Conservation (phyloP, 2,329 filamentous ascomycete species). For the Apiospora marii region DNA sequence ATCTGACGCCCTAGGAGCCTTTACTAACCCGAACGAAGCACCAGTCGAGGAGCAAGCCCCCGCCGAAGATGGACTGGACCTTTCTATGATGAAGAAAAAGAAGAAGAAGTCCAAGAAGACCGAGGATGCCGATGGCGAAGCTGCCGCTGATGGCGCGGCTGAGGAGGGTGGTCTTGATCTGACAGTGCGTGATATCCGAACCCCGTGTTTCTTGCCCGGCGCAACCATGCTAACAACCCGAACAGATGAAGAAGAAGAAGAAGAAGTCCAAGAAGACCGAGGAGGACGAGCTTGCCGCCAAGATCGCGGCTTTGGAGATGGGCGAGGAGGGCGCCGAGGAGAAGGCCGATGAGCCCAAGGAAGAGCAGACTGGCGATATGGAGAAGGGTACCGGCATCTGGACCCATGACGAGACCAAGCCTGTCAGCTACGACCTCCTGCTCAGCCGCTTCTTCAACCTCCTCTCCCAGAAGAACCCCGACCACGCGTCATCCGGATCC, state of each 20-base stretch:
- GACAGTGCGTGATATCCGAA: constrained; percentile 41
- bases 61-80: constrained; percentile 68
- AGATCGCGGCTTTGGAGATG: constrained; percentile 68
- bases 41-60: constrained; percentile 43
- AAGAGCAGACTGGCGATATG: constrained; percentile 77
- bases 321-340: constrained; percentile 66
- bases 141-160: constrained; percentile 62
- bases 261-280: constrained; percentile 56
- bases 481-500: constrained; percentile 85
- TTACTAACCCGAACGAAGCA: constrained; percentile 60
- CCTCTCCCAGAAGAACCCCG: constrained; percentile 94
- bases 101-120: constrained; percentile 70
- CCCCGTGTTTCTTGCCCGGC: neutral
- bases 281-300: constrained; percentile 63
- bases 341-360: constrained; percentile 46
- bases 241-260: constrained; percentile 82
- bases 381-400: constrained; percentile 90
- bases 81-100: constrained; percentile 78
- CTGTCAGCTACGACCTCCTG: constrained; percentile 85
- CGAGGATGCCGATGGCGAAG: constrained; percentile 58
- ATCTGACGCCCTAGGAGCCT: constrained; percentile 61
- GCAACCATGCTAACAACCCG: constrained; percentile 1
- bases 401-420: constrained; percentile 78
- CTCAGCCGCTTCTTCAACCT: constrained; percentile 94
- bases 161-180: constrained; percentile 65